Evolutionary conservation across 208 protist species (phyloP).

Genomic region (Trypanosoma melophagium): DNA sequence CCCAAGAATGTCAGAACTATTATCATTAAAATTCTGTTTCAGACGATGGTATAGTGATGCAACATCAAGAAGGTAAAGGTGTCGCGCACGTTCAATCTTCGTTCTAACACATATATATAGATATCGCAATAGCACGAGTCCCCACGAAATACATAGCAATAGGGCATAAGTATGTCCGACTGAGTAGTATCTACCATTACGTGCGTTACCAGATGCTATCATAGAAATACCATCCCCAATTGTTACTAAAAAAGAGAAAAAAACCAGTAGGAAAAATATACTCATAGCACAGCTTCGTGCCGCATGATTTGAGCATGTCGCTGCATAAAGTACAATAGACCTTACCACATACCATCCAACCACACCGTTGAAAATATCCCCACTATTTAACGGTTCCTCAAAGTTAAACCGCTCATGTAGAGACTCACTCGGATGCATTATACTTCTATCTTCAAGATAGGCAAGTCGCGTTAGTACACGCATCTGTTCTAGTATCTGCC

Average conservation of each 20-base stretch:
- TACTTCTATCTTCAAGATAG: constrained; percentile 59
- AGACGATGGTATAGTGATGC: constrained; percentile 59
- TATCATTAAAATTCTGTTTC: constrained; percentile 33
- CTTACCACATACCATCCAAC: constrained; percentile 72
- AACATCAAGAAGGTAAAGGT: constrained; percentile 75
- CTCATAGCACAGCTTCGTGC: constrained; percentile 54
- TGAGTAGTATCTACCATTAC: constrained; percentile 38
- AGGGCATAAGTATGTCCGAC: constrained; percentile 63
- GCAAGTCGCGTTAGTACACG: constrained; percentile 63
- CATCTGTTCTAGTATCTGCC: constrained; percentile 68
- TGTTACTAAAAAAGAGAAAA: constrained; percentile 39
- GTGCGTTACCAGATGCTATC: constrained; percentile 25
- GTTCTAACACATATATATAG: constrained; percentile 47
- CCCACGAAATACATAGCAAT: constrained; percentile 41
- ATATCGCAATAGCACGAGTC: constrained; percentile 56
- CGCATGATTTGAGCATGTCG: constrained; percentile 67
- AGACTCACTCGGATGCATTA: constrained; percentile 61
- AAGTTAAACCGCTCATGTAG: constrained; percentile 51
- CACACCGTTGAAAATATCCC: constrained; percentile 66
- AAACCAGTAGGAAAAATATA: constrained; percentile 50
- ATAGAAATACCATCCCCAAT: constrained; percentile 48
- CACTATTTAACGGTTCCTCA: constrained; percentile 47
- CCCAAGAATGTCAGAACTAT: constrained; percentile 45
- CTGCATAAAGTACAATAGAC: constrained; percentile 72
- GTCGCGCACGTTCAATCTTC: constrained; percentile 35